These are phyloP conservation scores for Aegilops bicornis DNA, from an alignment of 176 grass and related monocot species.

Conservation along the genomic window DNA sequence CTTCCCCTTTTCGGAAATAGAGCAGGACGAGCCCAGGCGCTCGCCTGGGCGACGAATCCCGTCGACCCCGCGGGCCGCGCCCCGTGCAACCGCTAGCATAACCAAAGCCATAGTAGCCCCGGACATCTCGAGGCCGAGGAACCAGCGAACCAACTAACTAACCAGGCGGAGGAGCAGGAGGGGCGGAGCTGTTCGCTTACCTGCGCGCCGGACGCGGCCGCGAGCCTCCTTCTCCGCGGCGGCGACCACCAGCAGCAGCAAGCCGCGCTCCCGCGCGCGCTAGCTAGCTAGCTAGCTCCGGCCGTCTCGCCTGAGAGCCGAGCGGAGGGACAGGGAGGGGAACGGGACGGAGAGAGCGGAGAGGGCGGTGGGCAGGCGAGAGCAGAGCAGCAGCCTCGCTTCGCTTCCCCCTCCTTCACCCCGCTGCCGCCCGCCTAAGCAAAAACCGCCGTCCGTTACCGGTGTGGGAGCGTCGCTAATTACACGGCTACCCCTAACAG, in stretches of 20 bases:
- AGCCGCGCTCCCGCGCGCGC: not conserved
- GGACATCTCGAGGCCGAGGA: not conserved
- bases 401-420: not conserved
- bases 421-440: constrained; percentile 9
- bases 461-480: not conserved
- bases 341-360: not conserved
- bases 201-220: not conserved
- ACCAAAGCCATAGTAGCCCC: too few relatives aligned
- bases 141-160: too few relatives aligned
- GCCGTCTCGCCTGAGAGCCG: not conserved
- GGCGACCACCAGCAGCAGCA: not conserved
- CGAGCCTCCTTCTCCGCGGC: not conserved
- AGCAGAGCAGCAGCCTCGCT: not conserved
- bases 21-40: not conserved
- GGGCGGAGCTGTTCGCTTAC: not conserved
- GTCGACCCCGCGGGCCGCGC: not conserved
- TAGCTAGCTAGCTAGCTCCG: not conserved
- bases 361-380: not conserved
- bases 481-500: not conserved
- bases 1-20: too few relatives aligned
- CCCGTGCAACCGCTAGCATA: not conserved
- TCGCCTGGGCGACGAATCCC: not conserved
- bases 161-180: not conserved
- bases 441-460: not conserved
- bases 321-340: not conserved